Evolutionary conservation across 2,329 filamentous ascomycete species (phyloP).

Genomic region (Rhinocladiella similis): DNA sequence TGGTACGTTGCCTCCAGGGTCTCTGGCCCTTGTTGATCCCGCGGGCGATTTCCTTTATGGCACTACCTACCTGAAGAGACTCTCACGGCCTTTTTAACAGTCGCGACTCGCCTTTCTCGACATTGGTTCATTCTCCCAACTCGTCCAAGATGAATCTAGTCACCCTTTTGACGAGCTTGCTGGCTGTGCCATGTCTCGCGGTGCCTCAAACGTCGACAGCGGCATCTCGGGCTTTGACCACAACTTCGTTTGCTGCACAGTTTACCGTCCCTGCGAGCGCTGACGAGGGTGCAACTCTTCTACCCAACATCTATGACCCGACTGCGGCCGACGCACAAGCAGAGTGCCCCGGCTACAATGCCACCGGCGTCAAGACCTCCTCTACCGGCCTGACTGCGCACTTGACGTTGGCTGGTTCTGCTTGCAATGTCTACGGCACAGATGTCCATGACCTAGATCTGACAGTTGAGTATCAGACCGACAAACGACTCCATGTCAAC

Average conservation of each 20-base stretch:
- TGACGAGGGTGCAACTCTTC: conserved; percentile 47
- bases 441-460: conserved; percentile 69
- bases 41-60: not conserved
- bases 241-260: conserved; percentile 19
- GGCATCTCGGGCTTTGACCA: conserved; percentile 6
- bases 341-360: conserved; percentile 63
- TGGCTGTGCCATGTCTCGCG: conserved; percentile 15
- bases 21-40: no score
- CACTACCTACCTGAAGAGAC: not conserved
- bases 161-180: conserved; percentile 10
- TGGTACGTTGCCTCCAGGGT: not conserved
- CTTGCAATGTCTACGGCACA: conserved; percentile 74
- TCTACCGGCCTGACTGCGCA: conserved; percentile 53
- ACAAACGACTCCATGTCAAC: conserved; percentile 67
- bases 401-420: conserved; percentile 52
- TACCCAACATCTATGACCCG: conserved; percentile 67
- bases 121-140: not conserved
- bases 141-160: conserved; percentile 15
- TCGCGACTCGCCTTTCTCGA: not conserved
- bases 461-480: conserved; percentile 66
- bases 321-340: conserved; percentile 62
- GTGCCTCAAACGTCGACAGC: conserved; percentile 17
- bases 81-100: conserved; percentile 6
- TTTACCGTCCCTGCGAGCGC: conserved; percentile 52
- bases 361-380: conserved; percentile 49